Evolutionary conservation across 2,329 filamentous ascomycete species (phyloP), one percentile per base, ranked within the genome.

Genomic region (Ilyonectria mors-panacis): DNA sequence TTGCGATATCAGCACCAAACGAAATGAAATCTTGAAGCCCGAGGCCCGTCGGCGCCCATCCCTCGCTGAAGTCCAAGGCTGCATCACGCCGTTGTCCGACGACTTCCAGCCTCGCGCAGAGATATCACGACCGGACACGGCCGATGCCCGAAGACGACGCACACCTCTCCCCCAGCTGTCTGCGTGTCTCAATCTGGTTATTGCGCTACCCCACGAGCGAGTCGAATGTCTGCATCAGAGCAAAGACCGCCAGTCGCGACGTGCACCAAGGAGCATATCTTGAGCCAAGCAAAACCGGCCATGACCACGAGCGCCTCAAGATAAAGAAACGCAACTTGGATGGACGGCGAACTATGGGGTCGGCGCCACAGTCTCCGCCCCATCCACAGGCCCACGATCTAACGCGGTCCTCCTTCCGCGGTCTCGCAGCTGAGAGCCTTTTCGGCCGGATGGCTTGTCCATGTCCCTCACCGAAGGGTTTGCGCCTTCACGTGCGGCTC

Each of bases 251-350:
- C 13, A 47, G 28, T 33, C 44, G 66, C 56, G 33, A 66, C 66
- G 50, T 70, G 60, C 53, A 55, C 37, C 17, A 39, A 47, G 42
- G 47, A 30, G 48, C 65, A 47, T 71, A 70, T 63, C 67, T 65
- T 48, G 30, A 59, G 56, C 42, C 33, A 66, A 44, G 65, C 56
- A 58, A 53, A 55, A 47, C 56, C 63, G 50, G 58, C 50, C 19
- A 55, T 37, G 47, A 47, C 39, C 55, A 53, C 33, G 50, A 64
- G 62, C 50, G 51, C 54, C 15, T 37, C 26, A 51, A 73, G 69
- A 75, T 75, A 75, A 67, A 65, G 67, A 65, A 54, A 57, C 35
- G 53, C 59, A 58, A 69, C 33, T 50, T 71, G 69, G 70, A 69
- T 72, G 72, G 66, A 30, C 48, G n/a, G 50, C 51, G 28, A 53